These are phyloP conservation scores for Silene vulgaris DNA, from an alignment of 179 eudicot species.

Conservation along the genomic window DNA sequence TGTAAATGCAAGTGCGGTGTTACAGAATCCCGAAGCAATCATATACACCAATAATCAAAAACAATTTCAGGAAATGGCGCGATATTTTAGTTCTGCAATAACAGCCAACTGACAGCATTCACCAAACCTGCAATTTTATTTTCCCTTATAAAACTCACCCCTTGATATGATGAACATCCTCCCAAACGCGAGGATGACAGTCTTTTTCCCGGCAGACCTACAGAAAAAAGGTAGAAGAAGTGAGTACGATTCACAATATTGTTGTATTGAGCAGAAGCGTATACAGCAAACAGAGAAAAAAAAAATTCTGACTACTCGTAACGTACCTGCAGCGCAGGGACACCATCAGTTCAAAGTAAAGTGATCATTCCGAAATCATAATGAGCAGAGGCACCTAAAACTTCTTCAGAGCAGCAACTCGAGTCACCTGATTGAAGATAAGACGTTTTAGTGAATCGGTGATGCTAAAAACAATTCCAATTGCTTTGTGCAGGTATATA, in stretches of 20 bases:
- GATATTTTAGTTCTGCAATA: too few species aligned
- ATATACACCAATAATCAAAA: too few species aligned
- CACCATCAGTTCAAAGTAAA: conserved; percentile 65
- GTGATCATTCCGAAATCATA: conserved; percentile 91
- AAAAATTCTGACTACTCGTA: too few species aligned
- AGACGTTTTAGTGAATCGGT: neutral
- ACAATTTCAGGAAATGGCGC: too few species aligned
- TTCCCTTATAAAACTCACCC: conserved; percentile 40
- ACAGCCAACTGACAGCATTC: too few species aligned
- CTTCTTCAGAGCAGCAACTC: conserved; percentile 30
- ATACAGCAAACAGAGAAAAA: too few species aligned
- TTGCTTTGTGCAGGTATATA: too few species aligned
- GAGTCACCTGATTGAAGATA: conserved; percentile 31
- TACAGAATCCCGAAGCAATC: neutral
- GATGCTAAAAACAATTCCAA: neutral
- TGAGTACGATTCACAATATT: too few species aligned
- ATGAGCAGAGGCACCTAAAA: conserved; percentile 71
- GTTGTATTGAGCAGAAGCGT: too few species aligned
- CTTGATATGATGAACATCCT: conserved; percentile 57
- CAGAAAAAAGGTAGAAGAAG: neutral
- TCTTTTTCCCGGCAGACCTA: conserved; percentile 41
- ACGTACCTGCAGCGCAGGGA: conserved; percentile 77
- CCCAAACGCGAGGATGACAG: conserved; percentile 55
- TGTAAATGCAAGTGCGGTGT: conserved; percentile 30
- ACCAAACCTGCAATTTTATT: too few species aligned